Evolutionary conservation across 2,329 filamentous ascomycete species (phyloP).

Genomic region (Exophiala bonariae): DNA sequence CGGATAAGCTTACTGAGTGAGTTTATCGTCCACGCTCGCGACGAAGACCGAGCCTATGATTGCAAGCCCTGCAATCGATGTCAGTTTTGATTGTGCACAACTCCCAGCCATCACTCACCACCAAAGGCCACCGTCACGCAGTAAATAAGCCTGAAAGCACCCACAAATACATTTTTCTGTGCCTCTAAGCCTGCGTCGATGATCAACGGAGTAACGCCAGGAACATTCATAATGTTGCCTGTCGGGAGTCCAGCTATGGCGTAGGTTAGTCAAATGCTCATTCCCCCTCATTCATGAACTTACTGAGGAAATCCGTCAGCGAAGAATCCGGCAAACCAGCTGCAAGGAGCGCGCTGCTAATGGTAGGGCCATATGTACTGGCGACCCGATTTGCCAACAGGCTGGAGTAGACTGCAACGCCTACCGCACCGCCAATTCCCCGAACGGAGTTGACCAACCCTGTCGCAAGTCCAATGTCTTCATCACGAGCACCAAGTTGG

Average conservation of each 20-base stretch:
- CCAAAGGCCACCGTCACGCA: constrained; percentile 3
- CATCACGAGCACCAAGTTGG: constrained; percentile 12
- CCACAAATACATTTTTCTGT: constrained; percentile 4
- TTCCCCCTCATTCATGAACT: background rate
- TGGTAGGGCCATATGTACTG: constrained; percentile 8
- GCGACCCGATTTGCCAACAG: constrained; percentile 6
- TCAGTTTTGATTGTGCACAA: background rate
- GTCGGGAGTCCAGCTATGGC: constrained; percentile 1
- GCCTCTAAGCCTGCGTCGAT: background rate
- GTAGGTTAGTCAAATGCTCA: too few relatives aligned
- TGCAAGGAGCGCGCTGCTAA: constrained; percentile 5
- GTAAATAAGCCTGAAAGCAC: constrained; percentile 1
- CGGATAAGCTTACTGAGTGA: constrained; percentile 27
- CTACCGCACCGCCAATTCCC: constrained; percentile 9
- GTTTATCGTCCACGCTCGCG: constrained; percentile 58
- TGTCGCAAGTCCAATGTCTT: constrained; percentile 17
- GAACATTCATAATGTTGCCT: background rate
- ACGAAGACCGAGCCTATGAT: constrained; percentile 50
- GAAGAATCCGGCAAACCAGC: constrained; percentile 13
- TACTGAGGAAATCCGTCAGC: constrained; percentile 10
- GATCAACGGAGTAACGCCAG: background rate
- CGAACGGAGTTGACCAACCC: constrained; percentile 13
- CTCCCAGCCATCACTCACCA: background rate
- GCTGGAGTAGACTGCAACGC: constrained; percentile 14
- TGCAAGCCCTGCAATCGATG: background rate